phyloP scores from a whole-genome alignment of 257 asterid genomes.

The Eucommia ulmoides region DNA sequence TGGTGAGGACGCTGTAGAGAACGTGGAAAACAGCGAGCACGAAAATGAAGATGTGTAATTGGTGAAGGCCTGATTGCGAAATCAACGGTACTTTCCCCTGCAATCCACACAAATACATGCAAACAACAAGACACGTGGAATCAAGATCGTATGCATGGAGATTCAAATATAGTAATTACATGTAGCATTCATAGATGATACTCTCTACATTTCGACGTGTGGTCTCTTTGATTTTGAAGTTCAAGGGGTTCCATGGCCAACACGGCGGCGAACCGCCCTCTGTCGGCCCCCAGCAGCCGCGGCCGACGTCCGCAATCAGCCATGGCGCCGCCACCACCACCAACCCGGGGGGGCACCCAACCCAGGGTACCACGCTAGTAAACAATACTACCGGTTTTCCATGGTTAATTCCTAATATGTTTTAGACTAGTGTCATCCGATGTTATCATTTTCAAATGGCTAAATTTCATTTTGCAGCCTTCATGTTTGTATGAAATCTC shows the following conservation, averaged over 20 bases:
- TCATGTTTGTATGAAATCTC: too few relatives aligned
- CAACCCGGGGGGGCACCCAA: too few relatives aligned
- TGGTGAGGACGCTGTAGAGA: constrained; percentile 27
- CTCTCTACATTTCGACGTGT: too few relatives aligned
- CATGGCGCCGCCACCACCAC: too few relatives aligned
- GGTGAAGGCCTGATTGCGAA: constrained; percentile 38
- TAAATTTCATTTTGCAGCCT: too few relatives aligned
- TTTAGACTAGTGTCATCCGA: too few relatives aligned
- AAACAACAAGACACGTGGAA: not conserved
- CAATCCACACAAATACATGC: not conserved
- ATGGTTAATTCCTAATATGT: too few relatives aligned
- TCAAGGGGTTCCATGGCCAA: not conserved
- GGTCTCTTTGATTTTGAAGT: not conserved
- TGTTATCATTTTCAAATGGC: too few relatives aligned
- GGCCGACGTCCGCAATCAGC: too few relatives aligned
- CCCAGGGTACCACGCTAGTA: too few relatives aligned
- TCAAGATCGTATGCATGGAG: not conserved
- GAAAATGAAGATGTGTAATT: constrained; percentile 38
- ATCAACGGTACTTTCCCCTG: constrained; percentile 31
- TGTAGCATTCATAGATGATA: too few relatives aligned
- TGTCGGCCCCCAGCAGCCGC: not conserved
- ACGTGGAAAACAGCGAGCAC: constrained; percentile 41
- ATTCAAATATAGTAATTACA: not conserved
- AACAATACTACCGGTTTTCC: too few relatives aligned
- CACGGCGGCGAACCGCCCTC: not conserved